Base-by-base conservation (phyloP, 352 stramenopile genomes). In the Globisporangium spinosum region DNA sequence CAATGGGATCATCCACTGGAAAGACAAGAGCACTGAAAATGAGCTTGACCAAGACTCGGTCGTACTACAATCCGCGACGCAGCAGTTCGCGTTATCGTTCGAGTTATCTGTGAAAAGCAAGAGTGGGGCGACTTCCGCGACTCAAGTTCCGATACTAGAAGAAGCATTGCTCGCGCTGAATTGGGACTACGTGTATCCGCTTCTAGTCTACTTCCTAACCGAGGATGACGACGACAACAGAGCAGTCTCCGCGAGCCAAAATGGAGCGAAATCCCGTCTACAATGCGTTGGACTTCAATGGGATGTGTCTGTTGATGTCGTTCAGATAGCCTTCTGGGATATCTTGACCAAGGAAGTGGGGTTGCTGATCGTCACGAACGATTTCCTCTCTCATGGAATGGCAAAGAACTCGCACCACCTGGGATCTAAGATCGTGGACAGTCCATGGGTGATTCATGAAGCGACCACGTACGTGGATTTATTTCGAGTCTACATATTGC, bases 251-350 rank as follows among this genome's bases (percentile, higher is more conserved):
- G 17, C 8, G 0, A 40, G 61, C 15, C 22, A 53, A 2, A 61
- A 20, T 17, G 29, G 57, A 49, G 17, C 38, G 23, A 29, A 45
- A 17, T 43, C 1, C 61, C 72, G 29, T 34, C 43, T 83, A 0
- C 40, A 62, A 6, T 91, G 84, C 43, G 64, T 80, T 8, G 84
- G 82, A 1, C 55, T 91, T 2, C 80, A 90, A 61, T 91, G 83
- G 83, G 83, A 91, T 61, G 25, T 90, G 23, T 90, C 78, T 0
- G 7, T 93, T 5, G 83, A 83, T 32, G 54, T 74, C 15, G 56
- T 89, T 2, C 85, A 93, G 61, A 65, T 91, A 12, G 74, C 74
- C 3, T 90, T 83, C 82, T 93, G 85, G 85, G 85, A 93, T 54
- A 73, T 70, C 9, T 65, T 74, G 47, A 89, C 74, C 0, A 85